Evolutionary conservation across 2,329 filamentous ascomycete species (phyloP).

Genomic region (Colletotrichum cereale): DNA sequence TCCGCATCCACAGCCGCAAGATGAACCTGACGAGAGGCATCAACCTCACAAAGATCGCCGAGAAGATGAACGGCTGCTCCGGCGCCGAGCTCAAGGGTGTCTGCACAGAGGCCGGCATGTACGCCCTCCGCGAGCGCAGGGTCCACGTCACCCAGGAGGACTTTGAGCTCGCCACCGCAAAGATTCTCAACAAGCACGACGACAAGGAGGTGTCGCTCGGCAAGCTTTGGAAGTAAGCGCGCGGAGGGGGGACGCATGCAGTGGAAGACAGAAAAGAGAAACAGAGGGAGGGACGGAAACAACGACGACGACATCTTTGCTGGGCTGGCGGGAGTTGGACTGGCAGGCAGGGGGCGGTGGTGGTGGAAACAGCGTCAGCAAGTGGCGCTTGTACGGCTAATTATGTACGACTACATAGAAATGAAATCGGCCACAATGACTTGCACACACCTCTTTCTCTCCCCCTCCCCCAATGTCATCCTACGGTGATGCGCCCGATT

Average conservation of each 20-base stretch:
- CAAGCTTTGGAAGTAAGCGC: conserved; percentile 75
- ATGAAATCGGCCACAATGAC: conserved; percentile 39
- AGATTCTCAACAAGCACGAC: conserved; percentile 99
- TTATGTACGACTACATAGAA: conserved; percentile 41
- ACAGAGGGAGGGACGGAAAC: conserved; percentile 13
- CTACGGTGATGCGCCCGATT: not conserved
- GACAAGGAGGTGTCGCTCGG: conserved; percentile 95
- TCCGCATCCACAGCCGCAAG: conserved; percentile 96
- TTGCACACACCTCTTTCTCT: conserved; percentile 19
- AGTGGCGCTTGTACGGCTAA: conserved; percentile 38
- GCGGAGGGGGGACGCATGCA: conserved; percentile 22
- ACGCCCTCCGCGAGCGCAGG: conserved; percentile 91
- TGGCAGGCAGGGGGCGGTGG: conserved; percentile 9
- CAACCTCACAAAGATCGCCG: conserved; percentile 97
- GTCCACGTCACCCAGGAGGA: conserved; percentile 99
- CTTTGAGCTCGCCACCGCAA: conserved; percentile 97
- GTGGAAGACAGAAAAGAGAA: not conserved
- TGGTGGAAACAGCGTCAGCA: conserved; percentile 29
- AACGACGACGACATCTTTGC: conserved; percentile 32
- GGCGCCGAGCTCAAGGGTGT: conserved; percentile 98
- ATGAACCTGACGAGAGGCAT: conserved; percentile 99
- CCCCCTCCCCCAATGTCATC: not conserved
- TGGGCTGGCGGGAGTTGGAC: conserved; percentile 36
- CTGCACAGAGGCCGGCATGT: conserved; percentile 99
- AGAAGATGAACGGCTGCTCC: conserved; percentile 99